Evolutionary conservation across 2,329 filamentous ascomycete genomes (phyloP).

Genomic region (Xylaria polymorpha): DNA sequence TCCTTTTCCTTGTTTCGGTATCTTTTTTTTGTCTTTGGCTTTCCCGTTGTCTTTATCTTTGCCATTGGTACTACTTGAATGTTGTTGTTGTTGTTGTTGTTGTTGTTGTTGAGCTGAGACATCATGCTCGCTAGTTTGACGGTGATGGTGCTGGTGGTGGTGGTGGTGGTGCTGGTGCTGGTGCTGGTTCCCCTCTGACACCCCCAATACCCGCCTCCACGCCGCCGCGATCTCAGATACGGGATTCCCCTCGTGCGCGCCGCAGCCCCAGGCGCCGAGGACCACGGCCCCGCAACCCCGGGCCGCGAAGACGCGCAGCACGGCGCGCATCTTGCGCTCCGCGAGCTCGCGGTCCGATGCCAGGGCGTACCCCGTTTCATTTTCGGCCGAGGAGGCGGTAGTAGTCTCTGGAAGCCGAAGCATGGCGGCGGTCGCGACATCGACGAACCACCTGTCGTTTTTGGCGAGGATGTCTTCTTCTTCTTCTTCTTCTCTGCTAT

Average conservation of each 20-base stretch:
- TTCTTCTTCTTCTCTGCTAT: conserved; percentile 48
- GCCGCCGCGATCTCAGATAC: conserved; percentile 66
- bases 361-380: conserved; percentile 54
- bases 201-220: conserved; percentile 60
- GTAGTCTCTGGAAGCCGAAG: conserved; percentile 65
- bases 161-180: not conserved
- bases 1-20: not conserved
- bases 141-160: not conserved
- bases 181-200: not conserved
- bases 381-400: not conserved
- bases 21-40: conserved; percentile 34
- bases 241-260: conserved; percentile 69
- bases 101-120: not conserved
- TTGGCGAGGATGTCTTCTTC: conserved; percentile 55
- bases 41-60: not conserved
- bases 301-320: conserved; percentile 63
- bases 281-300: conserved; percentile 63
- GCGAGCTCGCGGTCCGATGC: conserved; percentile 63
- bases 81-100: too few species aligned
- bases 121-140: not conserved
- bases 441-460: conserved; percentile 67
- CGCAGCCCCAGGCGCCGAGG: conserved; percentile 73
- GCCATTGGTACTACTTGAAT: not conserved
- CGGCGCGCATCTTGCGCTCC: conserved; percentile 66
- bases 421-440: conserved; percentile 69